phyloP scores from a whole-genome alignment of 1,284 basidiomycete genomes.

The Anthracocystis setariae region DNA sequence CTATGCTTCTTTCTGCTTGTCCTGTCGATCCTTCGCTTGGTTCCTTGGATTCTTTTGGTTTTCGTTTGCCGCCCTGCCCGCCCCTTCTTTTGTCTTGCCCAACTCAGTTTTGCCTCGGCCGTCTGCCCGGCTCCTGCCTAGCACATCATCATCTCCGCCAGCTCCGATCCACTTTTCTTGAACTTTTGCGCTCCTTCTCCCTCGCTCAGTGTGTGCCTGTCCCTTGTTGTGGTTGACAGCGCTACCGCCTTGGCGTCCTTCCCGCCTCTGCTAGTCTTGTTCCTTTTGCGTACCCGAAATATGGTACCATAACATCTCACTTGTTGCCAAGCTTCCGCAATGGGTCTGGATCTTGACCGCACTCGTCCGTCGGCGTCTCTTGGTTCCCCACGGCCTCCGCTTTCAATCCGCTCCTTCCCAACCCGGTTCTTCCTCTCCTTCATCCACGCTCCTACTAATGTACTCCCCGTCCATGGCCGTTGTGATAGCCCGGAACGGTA shows the following conservation, averaged over 20 bases:
- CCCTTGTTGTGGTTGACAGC: slow-evolving; percentile 6
- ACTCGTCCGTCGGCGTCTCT: slow-evolving; percentile 22
- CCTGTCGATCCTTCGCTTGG: too few relatives aligned
- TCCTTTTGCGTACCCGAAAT: slow-evolving; percentile 21
- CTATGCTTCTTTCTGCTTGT: too few relatives aligned
- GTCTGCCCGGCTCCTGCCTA: too few relatives aligned
- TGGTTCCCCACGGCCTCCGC: slow-evolving; percentile 8
- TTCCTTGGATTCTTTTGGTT: too few relatives aligned
- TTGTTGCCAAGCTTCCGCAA: slow-evolving; percentile 8
- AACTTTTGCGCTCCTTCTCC: background rate
- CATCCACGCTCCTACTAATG: background rate
- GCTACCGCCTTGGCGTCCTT: background rate
- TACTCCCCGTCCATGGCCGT: too few relatives aligned
- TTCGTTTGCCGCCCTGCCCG: too few relatives aligned
- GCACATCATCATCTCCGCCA: too few relatives aligned
- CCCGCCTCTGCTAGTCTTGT: background rate
- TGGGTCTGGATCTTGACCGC: slow-evolving; percentile 33
- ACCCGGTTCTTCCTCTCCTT: background rate
- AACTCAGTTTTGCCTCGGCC: too few relatives aligned
- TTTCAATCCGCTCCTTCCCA: background rate
- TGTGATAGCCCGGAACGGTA: slow-evolving; percentile 14
- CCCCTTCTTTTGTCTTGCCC: too few relatives aligned
- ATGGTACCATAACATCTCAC: slow-evolving; percentile 27
- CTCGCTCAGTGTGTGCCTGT: background rate
- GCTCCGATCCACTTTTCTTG: too few relatives aligned